Evolutionary conservation across 2,329 filamentous ascomycete species (phyloP).

Genomic region (Albifimbria verrucaria): DNA sequence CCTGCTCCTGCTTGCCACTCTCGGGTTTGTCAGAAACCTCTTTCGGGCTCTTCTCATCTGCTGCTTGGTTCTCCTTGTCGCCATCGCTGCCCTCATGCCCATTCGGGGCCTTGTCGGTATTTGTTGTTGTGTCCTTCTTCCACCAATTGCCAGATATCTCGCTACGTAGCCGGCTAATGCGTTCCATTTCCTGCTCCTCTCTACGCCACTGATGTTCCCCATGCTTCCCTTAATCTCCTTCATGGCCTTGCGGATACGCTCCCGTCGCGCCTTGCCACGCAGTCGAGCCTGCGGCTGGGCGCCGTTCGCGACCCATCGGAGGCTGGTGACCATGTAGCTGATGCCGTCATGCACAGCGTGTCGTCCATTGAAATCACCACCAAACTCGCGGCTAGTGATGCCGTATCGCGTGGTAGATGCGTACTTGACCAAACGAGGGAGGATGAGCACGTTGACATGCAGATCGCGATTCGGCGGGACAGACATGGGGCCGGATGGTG

Average conservation of each 20-base stretch:
- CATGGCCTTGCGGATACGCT: slow-evolving; percentile 56
- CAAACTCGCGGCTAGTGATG: slow-evolving; percentile 78
- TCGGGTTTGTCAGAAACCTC: slow-evolving; percentile 6
- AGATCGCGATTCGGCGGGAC: slow-evolving; percentile 71
- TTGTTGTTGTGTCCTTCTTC: slow-evolving; percentile 22
- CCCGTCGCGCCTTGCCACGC: slow-evolving; percentile 51
- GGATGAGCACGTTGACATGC: slow-evolving; percentile 80
- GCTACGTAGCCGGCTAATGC: slow-evolving; percentile 18
- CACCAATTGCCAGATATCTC: slow-evolving; percentile 32
- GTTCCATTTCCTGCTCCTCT: slow-evolving; percentile 20
- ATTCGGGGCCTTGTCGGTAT: slow-evolving; percentile 23
- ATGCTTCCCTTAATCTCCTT: slow-evolving; percentile 42
- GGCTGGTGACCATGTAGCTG: slow-evolving; percentile 78
- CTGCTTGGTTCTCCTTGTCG: slow-evolving; percentile 46
- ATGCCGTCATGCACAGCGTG: slow-evolving; percentile 72
- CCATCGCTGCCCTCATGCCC: slow-evolving; percentile 29
- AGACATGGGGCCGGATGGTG: slow-evolving; percentile 57
- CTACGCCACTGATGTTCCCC: slow-evolving; percentile 25
- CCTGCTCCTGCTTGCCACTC: slow-evolving; percentile 9
- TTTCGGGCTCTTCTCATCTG: slow-evolving; percentile 10
- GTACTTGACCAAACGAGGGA: slow-evolving; percentile 78
- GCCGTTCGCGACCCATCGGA: slow-evolving; percentile 82
- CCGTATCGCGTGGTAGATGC: slow-evolving; percentile 72
- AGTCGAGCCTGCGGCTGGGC: slow-evolving; percentile 56
- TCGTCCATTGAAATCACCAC: slow-evolving; percentile 42